A percentile compares a stretch with the other conserved stretches of the same genome.
These are phyloP conservation scores for Thalassiosira delicatula DNA, from an alignment of 352 stramenopile genomes.

Conservation along the genomic window DNA sequence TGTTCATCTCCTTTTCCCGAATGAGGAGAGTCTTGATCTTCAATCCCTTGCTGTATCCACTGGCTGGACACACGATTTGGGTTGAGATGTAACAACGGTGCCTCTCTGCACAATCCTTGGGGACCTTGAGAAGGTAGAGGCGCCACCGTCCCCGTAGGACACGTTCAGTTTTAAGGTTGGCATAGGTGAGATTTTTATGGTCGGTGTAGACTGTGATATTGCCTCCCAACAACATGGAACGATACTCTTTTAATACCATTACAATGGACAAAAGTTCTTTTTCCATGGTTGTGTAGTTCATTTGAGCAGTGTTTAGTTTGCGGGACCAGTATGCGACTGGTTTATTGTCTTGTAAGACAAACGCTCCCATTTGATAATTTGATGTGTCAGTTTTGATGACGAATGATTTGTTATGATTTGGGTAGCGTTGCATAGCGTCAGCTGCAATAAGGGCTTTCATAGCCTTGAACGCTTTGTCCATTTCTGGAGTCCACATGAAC, in stretches of 20 bases:
- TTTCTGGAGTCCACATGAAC: neutral
- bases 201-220: conserved; percentile 31
- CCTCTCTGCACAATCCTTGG: too few species aligned
- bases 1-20: too few species aligned
- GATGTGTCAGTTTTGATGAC: conserved; percentile 59
- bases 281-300: conserved; percentile 60
- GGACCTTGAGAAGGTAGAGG: too few species aligned
- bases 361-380: conserved; percentile 50
- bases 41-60: too few species aligned
- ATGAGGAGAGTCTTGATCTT: too few species aligned
- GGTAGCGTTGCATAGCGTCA: conserved; percentile 45
- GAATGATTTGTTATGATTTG: conserved; percentile 61
- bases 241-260: conserved; percentile 23
- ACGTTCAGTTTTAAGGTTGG: conserved; percentile 40
- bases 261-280: conserved; percentile 61
- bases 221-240: conserved; percentile 44
- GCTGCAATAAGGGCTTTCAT: neutral
- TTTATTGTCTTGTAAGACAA: conserved; percentile 46
- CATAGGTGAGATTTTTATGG: conserved; percentile 46
- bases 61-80: too few species aligned
- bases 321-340: conserved; percentile 54
- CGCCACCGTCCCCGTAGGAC: conserved; percentile 44
- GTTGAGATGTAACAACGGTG: too few species aligned
- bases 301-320: conserved; percentile 54
- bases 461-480: neutral